Percentiles rank a stretch among this genome's conserved stretches.
Evolutionary conservation across 2,329 filamentous ascomycete genomes (phyloP).

Genomic region (Aureobasidium pullulans): DNA sequence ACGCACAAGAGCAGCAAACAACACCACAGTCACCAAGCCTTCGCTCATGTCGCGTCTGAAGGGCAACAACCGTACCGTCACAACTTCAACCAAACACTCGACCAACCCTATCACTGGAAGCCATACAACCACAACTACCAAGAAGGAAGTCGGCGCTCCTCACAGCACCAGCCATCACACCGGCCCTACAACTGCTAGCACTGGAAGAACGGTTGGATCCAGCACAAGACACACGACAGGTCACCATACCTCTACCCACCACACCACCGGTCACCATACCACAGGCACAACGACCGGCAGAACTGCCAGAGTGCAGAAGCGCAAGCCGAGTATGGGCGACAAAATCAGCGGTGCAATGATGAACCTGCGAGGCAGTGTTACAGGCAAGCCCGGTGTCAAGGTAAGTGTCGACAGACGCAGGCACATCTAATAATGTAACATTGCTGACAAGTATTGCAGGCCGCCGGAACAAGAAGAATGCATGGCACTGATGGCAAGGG

Average conservation of each 20-base stretch:
- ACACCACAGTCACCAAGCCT: conserved; percentile 36
- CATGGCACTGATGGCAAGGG: conserved; percentile 28
- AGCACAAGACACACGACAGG: conserved; percentile 13
- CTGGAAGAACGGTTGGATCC: conserved; percentile 19
- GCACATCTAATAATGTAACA: background rate
- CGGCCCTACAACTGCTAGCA: conserved; percentile 19
- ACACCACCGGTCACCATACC: conserved; percentile 19
- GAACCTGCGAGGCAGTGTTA: conserved; percentile 64
- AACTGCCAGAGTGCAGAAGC: conserved; percentile 39
- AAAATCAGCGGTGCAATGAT: conserved; percentile 71
- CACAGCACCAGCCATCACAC: conserved; percentile 20
- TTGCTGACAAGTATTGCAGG: conserved; percentile 18
- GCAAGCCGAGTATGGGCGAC: conserved; percentile 63
- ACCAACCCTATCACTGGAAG: conserved; percentile 33
- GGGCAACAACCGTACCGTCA: conserved; percentile 33
- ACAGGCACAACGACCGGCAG: conserved; percentile 20
- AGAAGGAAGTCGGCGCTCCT: conserved; percentile 23
- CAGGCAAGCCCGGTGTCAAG: conserved; percentile 63
- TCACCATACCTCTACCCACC: conserved; percentile 22
- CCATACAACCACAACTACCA: conserved; percentile 32
- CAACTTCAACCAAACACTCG: conserved; percentile 37
- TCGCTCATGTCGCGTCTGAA: conserved; percentile 49
- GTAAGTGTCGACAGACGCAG: conserved; percentile 30
- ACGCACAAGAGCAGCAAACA: conserved; percentile 8
- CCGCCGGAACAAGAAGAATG: conserved; percentile 29